Percentiles rank a stretch among this genome's conserved stretches.
Conservation (phyloP, 192 early-diverging fungal genomes). For the Backusella psychrophila region DNA sequence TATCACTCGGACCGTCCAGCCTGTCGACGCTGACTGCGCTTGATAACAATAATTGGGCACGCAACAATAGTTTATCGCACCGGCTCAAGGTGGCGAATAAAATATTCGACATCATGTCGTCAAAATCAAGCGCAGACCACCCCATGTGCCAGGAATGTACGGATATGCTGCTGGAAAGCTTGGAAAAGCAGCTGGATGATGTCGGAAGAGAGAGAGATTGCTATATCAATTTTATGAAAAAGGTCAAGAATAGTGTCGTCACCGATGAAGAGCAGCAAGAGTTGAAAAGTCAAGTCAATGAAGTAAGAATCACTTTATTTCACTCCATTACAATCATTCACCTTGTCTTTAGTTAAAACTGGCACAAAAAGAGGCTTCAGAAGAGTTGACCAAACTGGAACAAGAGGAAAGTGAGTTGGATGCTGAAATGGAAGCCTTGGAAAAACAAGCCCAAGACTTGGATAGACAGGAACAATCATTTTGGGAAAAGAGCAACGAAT, state of each 20-base stretch:
- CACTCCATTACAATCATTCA: neutral
- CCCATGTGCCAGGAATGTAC: slow-evolving; percentile 93
- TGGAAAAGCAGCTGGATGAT: slow-evolving; percentile 72
- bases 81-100: slow-evolving; percentile 61
- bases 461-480: slow-evolving; percentile 61
- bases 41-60: slow-evolving; percentile 2
- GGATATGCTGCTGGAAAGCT: slow-evolving; percentile 65
- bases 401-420: slow-evolving; percentile 14
- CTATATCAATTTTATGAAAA: slow-evolving; percentile 68
- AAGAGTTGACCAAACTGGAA: slow-evolving; percentile 47
- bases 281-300: slow-evolving; percentile 53
- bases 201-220: slow-evolving; percentile 71
- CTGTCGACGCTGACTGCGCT: neutral
- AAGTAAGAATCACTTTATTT: slow-evolving; percentile 26
- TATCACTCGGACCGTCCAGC: neutral
- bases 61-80: slow-evolving; percentile 42
- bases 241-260: slow-evolving; percentile 51
- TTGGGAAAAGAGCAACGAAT: slow-evolving; percentile 77
- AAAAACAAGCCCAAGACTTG: slow-evolving; percentile 51
- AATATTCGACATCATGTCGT: slow-evolving; percentile 77
- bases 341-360: neutral
- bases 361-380: slow-evolving; percentile 45
- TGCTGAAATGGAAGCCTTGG: slow-evolving; percentile 46
- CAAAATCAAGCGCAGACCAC: slow-evolving; percentile 71
- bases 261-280: slow-evolving; percentile 47